Percentiles rank a stretch among this genome's conserved stretches.
Evolutionary conservation across 164 flowering plant genomes (phyloP).

Genomic region (Chimonanthus salicifolius): DNA sequence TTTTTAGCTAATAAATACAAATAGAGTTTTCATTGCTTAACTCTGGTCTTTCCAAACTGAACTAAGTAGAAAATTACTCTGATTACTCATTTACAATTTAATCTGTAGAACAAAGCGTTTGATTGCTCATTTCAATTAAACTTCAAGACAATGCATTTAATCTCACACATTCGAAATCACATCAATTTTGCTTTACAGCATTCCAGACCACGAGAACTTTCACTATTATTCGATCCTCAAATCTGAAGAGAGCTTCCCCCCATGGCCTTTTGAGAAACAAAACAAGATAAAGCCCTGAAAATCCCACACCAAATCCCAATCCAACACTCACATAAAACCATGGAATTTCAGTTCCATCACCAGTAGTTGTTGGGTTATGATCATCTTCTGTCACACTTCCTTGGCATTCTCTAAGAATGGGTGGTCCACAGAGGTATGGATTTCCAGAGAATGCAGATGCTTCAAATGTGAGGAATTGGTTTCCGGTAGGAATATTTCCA

Average conservation of each 20-base stretch:
- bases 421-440: constrained; percentile 2
- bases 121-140: too few relatives aligned
- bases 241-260: not conserved
- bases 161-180: too few relatives aligned
- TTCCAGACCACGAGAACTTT: not conserved
- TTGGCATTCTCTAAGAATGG: not conserved
- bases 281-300: not conserved
- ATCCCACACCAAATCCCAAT: constrained; percentile 2
- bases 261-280: not conserved
- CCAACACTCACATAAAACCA: constrained; percentile 1
- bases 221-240: not conserved
- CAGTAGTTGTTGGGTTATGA: not conserved
- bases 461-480: not conserved
- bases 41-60: too few relatives aligned
- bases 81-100: too few relatives aligned
- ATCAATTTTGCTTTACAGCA: too few relatives aligned
- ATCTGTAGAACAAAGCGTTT: too few relatives aligned
- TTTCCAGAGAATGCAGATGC: not conserved
- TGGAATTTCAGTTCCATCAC: not conserved
- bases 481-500: too few relatives aligned
- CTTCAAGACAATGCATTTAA: too few relatives aligned
- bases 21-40: too few relatives aligned
- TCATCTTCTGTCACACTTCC: not conserved
- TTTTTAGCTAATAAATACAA: too few relatives aligned
- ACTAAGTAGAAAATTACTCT: too few relatives aligned